phyloP scores from a whole-genome alignment of 441 rosid genomes.

The Geranium incanum region DNA sequence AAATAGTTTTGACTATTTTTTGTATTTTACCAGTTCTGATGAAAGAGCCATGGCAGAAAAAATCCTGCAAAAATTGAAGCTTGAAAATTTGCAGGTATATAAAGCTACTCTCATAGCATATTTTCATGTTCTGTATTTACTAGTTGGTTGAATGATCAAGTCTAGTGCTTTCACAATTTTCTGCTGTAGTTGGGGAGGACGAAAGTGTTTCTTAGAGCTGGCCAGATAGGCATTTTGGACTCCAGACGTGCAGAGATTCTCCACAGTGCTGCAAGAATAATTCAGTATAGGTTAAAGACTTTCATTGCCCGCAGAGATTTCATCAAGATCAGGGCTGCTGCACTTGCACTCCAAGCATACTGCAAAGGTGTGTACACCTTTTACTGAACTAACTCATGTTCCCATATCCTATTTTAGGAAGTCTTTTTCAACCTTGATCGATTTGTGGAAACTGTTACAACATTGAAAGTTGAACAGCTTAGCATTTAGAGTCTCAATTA shows the following conservation, averaged over 20 bases:
- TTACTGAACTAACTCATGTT: constrained; percentile 5
- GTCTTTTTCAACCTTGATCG: background rate
- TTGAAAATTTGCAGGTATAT: constrained; percentile 83
- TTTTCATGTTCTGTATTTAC: constrained; percentile 13
- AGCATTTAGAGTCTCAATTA: background rate
- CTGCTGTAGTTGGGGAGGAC: constrained; percentile 71
- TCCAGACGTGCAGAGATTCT: constrained; percentile 78
- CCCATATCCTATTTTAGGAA: background rate
- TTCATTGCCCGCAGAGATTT: constrained; percentile 54
- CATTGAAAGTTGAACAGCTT: background rate
- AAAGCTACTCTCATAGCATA: constrained; percentile 5
- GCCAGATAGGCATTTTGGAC: constrained; percentile 91
- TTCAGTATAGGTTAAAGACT: constrained; percentile 61
- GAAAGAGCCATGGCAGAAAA: constrained; percentile 72
- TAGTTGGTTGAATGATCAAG: constrained; percentile 8
- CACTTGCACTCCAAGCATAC: constrained; percentile 67
- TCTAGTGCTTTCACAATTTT: constrained; percentile 16
- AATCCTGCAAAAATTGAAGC: constrained; percentile 61
- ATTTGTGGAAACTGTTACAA: background rate
- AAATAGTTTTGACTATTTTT: constrained; percentile 4
- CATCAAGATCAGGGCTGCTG: constrained; percentile 46
- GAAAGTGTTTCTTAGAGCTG: constrained; percentile 95
- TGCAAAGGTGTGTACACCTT: constrained; percentile 57
- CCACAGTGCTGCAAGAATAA: constrained; percentile 66
- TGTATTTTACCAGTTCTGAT: constrained; percentile 51